Evolutionary conservation across 2,329 filamentous ascomycete species (phyloP).

Genomic region (Cladosporium sp.): DNA sequence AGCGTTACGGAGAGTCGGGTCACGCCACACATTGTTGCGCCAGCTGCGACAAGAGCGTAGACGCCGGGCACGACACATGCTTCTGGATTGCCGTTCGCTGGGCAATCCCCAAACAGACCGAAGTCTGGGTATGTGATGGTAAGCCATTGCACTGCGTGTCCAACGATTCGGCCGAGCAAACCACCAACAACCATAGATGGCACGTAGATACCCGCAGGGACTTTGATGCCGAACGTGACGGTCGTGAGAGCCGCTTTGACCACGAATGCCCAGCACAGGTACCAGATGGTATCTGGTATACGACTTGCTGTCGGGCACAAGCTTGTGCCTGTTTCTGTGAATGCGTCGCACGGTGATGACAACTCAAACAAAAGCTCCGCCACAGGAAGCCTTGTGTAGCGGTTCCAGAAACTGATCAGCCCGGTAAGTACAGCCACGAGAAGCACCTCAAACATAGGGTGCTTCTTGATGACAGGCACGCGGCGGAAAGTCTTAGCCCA

Average conservation of each 20-base stretch:
- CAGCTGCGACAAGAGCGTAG: conserved; percentile 89
- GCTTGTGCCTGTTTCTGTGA: conserved; percentile 63
- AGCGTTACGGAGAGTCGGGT: conserved; percentile 90
- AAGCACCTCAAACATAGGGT: conserved; percentile 81
- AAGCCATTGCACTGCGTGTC: conserved; percentile 77
- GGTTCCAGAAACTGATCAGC: conserved; percentile 87
- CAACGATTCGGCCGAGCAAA: conserved; percentile 80
- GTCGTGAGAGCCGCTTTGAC: conserved; percentile 86
- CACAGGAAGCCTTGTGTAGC: conserved; percentile 81
- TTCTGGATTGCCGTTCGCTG: conserved; percentile 61
- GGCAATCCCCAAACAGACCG: conserved; percentile 70
- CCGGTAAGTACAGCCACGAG: conserved; percentile 83
- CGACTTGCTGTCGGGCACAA: conserved; percentile 73
- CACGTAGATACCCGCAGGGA: conserved; percentile 94
- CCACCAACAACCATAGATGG: conserved; percentile 98
- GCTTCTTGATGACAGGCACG: conserved; percentile 72
- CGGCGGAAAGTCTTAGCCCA: conserved; percentile 90
- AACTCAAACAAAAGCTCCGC: conserved; percentile 87
- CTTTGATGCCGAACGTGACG: conserved; percentile 93
- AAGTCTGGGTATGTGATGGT: conserved; percentile 70
- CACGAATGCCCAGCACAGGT: conserved; percentile 72
- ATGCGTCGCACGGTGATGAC: conserved; percentile 77
- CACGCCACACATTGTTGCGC: conserved; percentile 96
- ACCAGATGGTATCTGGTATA: conserved; percentile 71
- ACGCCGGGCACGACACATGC: conserved; percentile 94